These are phyloP conservation scores for Sisymbrium altissimum DNA, from an alignment of 345 rosid genomes.

Conservation along the genomic window DNA sequence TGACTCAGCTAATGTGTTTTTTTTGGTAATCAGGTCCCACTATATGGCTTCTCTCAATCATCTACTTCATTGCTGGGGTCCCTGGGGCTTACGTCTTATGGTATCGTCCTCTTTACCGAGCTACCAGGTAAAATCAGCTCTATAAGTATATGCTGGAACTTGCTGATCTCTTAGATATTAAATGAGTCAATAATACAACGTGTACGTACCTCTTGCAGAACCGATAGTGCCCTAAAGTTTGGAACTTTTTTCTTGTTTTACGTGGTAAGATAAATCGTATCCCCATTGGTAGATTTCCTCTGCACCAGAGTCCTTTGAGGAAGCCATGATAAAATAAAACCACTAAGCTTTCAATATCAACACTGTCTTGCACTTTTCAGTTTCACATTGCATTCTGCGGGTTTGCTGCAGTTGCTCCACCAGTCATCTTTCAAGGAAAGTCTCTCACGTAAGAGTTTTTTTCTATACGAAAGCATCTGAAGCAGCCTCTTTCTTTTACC, in stretches of 20 bases:
- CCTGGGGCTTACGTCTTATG: constrained; percentile 89
- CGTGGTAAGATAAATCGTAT: constrained; percentile 45
- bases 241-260: constrained; percentile 87
- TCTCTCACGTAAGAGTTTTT: constrained; percentile 78
- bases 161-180: not conserved
- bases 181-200: constrained; percentile 3
- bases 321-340: not conserved
- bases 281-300: constrained; percentile 1
- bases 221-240: constrained; percentile 95
- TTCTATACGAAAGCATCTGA: constrained; percentile 11
- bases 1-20: constrained; percentile 7
- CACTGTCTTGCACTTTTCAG: constrained; percentile 45
- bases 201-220: constrained; percentile 52
- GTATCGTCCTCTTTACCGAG: constrained; percentile 97
- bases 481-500: not conserved
- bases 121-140: constrained; percentile 66
- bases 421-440: constrained; percentile 87
- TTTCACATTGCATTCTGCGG: constrained; percentile 77
- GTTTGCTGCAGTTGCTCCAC: constrained; percentile 92
- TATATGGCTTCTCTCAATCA: constrained; percentile 94
- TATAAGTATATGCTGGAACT: constrained; percentile 3
- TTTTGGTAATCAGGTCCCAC: constrained; percentile 54
- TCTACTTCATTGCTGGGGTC: constrained; percentile 81
- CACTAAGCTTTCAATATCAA: not conserved
- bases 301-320: constrained; percentile 2